phyloP scores from a whole-genome alignment of 225 moss, liverwort and hornwort species.

The Ulota crispa region DNA sequence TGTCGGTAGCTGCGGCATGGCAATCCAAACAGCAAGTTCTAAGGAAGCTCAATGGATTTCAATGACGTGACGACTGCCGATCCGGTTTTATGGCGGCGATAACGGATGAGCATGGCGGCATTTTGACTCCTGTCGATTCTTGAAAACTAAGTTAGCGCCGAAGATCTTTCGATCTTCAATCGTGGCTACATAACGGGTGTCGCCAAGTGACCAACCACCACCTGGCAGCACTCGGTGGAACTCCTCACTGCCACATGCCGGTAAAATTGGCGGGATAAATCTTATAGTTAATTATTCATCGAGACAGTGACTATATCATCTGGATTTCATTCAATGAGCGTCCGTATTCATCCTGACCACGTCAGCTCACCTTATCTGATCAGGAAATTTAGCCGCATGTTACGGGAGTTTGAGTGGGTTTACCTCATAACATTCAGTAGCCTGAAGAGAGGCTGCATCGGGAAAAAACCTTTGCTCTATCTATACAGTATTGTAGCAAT shows the following conservation, averaged over 20 bases:
- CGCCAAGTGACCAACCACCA: slow-evolving; percentile 5
- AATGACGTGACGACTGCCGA: too few species aligned
- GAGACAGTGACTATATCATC: background rate
- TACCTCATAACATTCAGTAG: too few species aligned
- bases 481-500: too few species aligned
- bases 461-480: too few species aligned
- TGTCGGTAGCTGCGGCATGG: background rate
- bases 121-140: slow-evolving; percentile 6
- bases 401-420: too few species aligned
- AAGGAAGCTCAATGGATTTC: background rate
- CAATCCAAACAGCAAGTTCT: background rate
- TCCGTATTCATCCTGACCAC: too few species aligned
- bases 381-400: too few species aligned
- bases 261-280: background rate
- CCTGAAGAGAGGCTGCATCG: too few species aligned
- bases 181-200: background rate
- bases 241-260: slow-evolving; percentile 19
- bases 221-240: background rate
- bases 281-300: background rate
- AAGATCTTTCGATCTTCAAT: slow-evolving; percentile 2
- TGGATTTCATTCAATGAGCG: too few species aligned
- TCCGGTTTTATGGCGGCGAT: background rate
- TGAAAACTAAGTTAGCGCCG: background rate
- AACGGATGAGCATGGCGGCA: background rate
- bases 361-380: too few species aligned